Conservation (phyloP, 768 basidiomycete species). For the Cubamyces lactineus region DNA sequence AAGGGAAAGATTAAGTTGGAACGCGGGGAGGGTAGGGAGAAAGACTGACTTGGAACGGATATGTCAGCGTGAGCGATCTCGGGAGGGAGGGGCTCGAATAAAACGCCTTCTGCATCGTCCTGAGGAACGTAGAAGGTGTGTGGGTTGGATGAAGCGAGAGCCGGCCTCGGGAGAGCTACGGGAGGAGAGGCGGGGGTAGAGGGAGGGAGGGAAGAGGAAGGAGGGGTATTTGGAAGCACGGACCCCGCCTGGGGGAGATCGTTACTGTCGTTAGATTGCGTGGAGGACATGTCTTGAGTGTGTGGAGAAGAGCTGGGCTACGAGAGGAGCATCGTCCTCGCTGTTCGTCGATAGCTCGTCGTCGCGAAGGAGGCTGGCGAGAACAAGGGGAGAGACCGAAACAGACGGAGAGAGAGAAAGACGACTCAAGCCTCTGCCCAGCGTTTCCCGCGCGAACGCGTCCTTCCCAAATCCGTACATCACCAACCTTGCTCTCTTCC, state of each 20-base stretch:
- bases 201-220: conserved; percentile 11
- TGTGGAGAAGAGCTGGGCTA: conserved; percentile 4
- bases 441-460: conserved; percentile 17
- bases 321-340: conserved; percentile 20
- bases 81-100: conserved; percentile 29
- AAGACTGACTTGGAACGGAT: conserved; percentile 37
- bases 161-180: conserved; percentile 11
- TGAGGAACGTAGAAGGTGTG: conserved; percentile 8
- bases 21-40: conserved; percentile 1
- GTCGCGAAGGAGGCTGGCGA: conserved; percentile 9
- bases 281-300: conserved; percentile 22
- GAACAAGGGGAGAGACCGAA: conserved; percentile 22
- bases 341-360: conserved; percentile 8
- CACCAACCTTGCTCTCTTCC: not conserved
- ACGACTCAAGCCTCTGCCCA: not conserved
- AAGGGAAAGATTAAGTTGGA: not conserved
- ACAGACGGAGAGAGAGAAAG: not conserved
- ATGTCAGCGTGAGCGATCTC: conserved; percentile 38
- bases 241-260: conserved; percentile 10
- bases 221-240: conserved; percentile 1
- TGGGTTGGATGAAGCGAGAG: conserved; percentile 4
- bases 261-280: conserved; percentile 23
- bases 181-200: conserved; percentile 20
- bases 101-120: conserved; percentile 4
- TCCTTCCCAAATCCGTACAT: conserved; percentile 21